phyloP scores from a whole-genome alignment of 257 asterid species.

The Solanum stenotomum region DNA sequence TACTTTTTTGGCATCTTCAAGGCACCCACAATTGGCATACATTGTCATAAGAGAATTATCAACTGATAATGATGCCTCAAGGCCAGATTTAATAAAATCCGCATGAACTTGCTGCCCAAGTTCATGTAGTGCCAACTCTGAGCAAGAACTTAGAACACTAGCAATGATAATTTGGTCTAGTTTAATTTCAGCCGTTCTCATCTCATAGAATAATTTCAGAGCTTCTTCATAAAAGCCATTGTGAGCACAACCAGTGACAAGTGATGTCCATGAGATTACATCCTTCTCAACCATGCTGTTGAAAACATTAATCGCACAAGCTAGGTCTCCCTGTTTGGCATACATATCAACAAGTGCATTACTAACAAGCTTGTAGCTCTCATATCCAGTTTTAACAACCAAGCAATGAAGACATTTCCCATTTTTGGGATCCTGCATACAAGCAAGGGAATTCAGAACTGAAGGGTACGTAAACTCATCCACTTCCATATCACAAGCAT shows the following conservation, averaged over 20 bases:
- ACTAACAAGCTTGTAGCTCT: conserved; percentile 31
- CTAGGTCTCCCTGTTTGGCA: conserved; percentile 48
- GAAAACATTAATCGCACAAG: conserved; percentile 34
- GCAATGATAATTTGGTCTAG: conserved; percentile 53
- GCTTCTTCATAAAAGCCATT: conserved; percentile 47
- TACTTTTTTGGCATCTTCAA: conserved; percentile 35
- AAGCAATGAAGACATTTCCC: conserved; percentile 46
- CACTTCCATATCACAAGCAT: conserved; percentile 31
- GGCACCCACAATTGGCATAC: conserved; percentile 69
- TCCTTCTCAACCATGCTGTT: conserved; percentile 43
- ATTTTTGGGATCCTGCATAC: conserved; percentile 22
- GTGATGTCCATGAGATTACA: conserved; percentile 86
- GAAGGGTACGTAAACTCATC: conserved; percentile 81
- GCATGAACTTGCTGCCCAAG: conserved; percentile 68
- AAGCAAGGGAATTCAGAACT: conserved; percentile 53
- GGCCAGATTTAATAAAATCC: conserved; percentile 33
- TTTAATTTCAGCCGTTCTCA: conserved; percentile 38
- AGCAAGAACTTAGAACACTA: conserved; percentile 60
- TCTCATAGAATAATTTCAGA: conserved; percentile 38
- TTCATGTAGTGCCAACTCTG: conserved; percentile 56
- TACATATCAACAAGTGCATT: conserved; percentile 89
- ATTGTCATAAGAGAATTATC: conserved; percentile 60
- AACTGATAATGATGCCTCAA: conserved; percentile 39
- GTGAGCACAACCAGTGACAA: conserved; percentile 60
- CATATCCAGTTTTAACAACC: conserved; percentile 61